These are phyloP conservation scores for Chaetothyriales sp. DNA, from an alignment of 2,329 filamentous ascomycete genomes.

Conservation along the genomic window DNA sequence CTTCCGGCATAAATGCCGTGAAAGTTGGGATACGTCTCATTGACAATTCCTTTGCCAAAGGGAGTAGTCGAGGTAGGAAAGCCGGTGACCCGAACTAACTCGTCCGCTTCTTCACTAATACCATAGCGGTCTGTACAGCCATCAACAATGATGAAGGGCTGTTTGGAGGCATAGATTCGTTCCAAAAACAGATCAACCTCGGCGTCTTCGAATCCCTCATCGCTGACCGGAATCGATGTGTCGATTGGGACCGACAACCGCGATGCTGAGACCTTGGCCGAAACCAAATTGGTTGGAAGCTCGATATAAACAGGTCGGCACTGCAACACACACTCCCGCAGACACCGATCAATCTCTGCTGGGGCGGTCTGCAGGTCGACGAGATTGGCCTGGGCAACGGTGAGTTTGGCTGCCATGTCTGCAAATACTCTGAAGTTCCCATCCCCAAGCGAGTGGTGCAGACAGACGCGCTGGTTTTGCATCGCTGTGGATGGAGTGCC, in stretches of 20 bases:
- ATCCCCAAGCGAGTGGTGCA: slow-evolving; percentile 28
- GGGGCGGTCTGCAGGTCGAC: slow-evolving; percentile 32
- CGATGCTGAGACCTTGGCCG: slow-evolving; percentile 8
- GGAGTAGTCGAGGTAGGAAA: slow-evolving; percentile 36
- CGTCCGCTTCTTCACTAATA: slow-evolving; percentile 29
- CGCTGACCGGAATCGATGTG: slow-evolving; percentile 10
- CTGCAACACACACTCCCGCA: slow-evolving; percentile 37
- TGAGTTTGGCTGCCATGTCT: slow-evolving; percentile 36
- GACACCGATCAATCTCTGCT: slow-evolving; percentile 36
- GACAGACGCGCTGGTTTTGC: slow-evolving; percentile 10
- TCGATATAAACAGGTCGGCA: slow-evolving; percentile 43
- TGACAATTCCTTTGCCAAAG: slow-evolving; percentile 37
- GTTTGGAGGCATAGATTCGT: slow-evolving; percentile 31
- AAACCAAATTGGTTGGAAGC: slow-evolving; percentile 27
- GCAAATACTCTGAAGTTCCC: slow-evolving; percentile 38
- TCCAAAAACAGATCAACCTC: slow-evolving; percentile 21
- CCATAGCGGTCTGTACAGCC: slow-evolving; percentile 32
- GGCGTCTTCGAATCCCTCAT: slow-evolving; percentile 16
- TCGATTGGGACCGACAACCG: slow-evolving; percentile 10
- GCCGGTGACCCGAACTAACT: slow-evolving; percentile 28
- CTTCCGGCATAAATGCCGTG: slow-evolving; percentile 35
- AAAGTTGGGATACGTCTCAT: slow-evolving; percentile 34
- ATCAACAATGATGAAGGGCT: slow-evolving; percentile 39
- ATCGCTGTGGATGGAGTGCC: slow-evolving; percentile 20
- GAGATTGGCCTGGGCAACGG: slow-evolving; percentile 35